Base-by-base conservation (phyloP, 1,284 basidiomycete species). In the Tilletia horrida region DNA sequence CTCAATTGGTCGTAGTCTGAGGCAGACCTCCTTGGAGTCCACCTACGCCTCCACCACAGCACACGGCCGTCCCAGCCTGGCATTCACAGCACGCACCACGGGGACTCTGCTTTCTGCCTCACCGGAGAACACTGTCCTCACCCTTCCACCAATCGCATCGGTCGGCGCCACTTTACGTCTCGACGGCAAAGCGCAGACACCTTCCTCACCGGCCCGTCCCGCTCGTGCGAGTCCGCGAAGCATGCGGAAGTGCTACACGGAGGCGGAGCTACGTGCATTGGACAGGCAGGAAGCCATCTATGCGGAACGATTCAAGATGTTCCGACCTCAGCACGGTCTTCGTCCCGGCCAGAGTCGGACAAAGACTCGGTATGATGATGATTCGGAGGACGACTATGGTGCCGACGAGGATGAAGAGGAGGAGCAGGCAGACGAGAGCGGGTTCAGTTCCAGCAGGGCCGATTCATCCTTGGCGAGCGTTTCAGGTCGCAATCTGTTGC, bases 371-470 rank as follows among this genome's bases (percentile, higher is more conserved):
- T n/a, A 62, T 29, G 66, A 67, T 0, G 69, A 69, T 3, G 76
- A 77, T 13, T 73, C 71, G 0, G 74, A 77, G 47, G 76, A 77
- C 42, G 74, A 76, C n/a, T 77, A 75, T 44, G 74, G 74, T 1
- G 62, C 64, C 18, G 73, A 75, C 2, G 62, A 67, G 23, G 73
- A 75, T 2, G 67, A 72, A 16, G 64, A 63, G 9, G 64, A 65
- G 11, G 63, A 63, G 59, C 23, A 23, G 31, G 1, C 59, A 40
- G 35, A 40, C 11, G 35, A 40, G 6, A 40, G 35, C 11, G 6
- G 35, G 35, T 11, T 40, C 35, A 40, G 35, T 11, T 40, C 35
- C 35, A 40, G 35, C 35, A 11, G 4, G 35, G 35, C 35, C 11
- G 35, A 40, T 40, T 40, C 35, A 11, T 40, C 35, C 35, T 40